These are phyloP conservation scores for Diospyros kaki DNA, from an alignment of 148 eudicot species.

Conservation along the genomic window DNA sequence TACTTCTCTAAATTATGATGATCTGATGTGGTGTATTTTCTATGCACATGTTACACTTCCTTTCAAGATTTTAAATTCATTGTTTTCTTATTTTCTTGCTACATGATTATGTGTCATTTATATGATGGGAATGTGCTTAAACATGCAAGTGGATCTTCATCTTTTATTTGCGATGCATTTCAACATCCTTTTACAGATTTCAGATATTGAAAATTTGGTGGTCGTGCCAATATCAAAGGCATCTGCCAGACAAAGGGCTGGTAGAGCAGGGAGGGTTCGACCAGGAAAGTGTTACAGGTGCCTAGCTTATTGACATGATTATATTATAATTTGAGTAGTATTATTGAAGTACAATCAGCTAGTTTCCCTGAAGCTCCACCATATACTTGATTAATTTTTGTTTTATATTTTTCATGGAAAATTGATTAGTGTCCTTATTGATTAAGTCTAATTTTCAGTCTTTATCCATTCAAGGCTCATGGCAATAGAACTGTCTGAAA, in stretches of 20 bases:
- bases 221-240: conserved; percentile 97
- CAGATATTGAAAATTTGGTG: conserved; percentile 87
- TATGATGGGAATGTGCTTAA: background rate
- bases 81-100: background rate
- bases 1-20: background rate
- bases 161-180: background rate
- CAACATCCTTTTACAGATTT: conserved; percentile 43
- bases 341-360: background rate
- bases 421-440: background rate
- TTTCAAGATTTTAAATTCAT: background rate
- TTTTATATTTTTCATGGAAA: background rate
- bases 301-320: conserved; percentile 9
- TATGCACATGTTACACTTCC: background rate
- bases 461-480: background rate
- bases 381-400: background rate
- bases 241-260: conserved; percentile 97
- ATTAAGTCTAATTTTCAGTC: background rate
- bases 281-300: conserved; percentile 99
- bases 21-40: background rate
- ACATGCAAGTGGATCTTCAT: background rate
- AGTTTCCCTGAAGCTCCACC: background rate
- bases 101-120: background rate
- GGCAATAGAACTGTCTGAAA: too few relatives aligned
- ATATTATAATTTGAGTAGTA: background rate
- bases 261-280: conserved; percentile 95